A percentile compares a stretch with the other conserved stretches of the same genome.
Evolutionary conservation across 192 early-diverging fungal genomes (phyloP).

Genomic region (Nowakowskiella sp.): DNA sequence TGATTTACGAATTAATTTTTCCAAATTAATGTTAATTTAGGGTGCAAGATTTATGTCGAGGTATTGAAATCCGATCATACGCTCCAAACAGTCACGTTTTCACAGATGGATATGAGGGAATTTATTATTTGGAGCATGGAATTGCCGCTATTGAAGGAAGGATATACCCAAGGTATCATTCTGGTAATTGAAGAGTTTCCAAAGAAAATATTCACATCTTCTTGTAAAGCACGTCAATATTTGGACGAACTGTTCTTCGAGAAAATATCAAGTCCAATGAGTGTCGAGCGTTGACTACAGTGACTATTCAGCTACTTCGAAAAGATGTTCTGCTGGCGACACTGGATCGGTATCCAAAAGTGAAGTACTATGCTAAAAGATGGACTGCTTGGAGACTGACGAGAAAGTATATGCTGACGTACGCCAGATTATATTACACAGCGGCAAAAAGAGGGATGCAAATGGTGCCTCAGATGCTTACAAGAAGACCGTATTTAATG

Average conservation of each 20-base stretch:
- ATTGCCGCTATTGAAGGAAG: constrained; percentile 36
- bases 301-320: constrained; percentile 27
- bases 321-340: constrained; percentile 16
- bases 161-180: constrained; percentile 41
- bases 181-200: constrained; percentile 1
- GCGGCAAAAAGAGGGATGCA: constrained; percentile 36
- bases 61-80: constrained; percentile 28
- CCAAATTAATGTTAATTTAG: too few species aligned
- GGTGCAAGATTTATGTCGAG: constrained; percentile 41
- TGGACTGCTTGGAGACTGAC: constrained; percentile 45
- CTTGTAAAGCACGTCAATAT: constrained; percentile 22
- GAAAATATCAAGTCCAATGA: constrained; percentile 33
- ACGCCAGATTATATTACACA: constrained; percentile 35
- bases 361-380: constrained; percentile 41
- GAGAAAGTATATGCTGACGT: constrained; percentile 34
- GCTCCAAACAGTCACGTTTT: constrained; percentile 35
- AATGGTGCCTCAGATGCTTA: constrained; percentile 32
- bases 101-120: constrained; percentile 42
- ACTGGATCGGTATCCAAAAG: constrained; percentile 34
- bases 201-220: neutral
- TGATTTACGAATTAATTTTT: too few species aligned
- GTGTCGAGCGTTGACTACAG: constrained; percentile 38
- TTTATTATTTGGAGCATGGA: constrained; percentile 40
- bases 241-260: constrained; percentile 37
- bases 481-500: too few species aligned